Evolutionary conservation across 176 grass and related monocot species (phyloP), one percentile per base, ranked within the genome.

Genomic region (Rhynchospora breviuscula): DNA sequence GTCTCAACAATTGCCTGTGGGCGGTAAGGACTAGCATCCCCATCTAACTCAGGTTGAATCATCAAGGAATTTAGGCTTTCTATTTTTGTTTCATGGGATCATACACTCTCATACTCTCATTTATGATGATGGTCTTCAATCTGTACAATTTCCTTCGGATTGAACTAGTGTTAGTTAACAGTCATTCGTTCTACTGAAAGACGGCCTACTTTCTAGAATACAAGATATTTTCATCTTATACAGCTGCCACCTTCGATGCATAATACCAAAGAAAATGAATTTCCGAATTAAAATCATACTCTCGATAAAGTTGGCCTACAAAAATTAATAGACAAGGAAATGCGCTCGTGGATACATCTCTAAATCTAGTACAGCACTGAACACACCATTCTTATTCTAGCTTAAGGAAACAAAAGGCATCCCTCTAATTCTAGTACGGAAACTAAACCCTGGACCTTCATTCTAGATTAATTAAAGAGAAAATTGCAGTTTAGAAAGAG

Each of bases 331-430:
- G 10, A 3, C 3, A 53, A 57, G 13, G 10, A 53, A 3, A 53
- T 53, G 8, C 13, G 51, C 12, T 11, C 51, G 12, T 13, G 10
- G 0, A 53, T 11, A 12, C 8, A 53, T n/a, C 46, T 19, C 46
- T 23, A 74, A 74, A 74, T 74, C 46, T 74, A 51, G 69, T 48
- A 74, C 11, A n/a, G 9, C 69, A 74, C 18, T 51, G n/a, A 74
- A 51, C 45, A 74, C n/a, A 10, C 45, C n/a, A 47, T 74, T 74
- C 6, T 49, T 18, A 18, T 74, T 51, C 45, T 51, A 51, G 8
- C 19, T 74, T 51, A 12, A 11, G 35, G 35, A 40, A 40, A 40
- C 2, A 40, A 40, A 40, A 40, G 4, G 49, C 49, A 8, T 52
- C 10, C 10, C 49, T 10, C 49, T 52, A 52, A 52, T 10, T 52